Base-by-base conservation (phyloP, 208 protist genomes). In the Leishmania guyanensis region DNA sequence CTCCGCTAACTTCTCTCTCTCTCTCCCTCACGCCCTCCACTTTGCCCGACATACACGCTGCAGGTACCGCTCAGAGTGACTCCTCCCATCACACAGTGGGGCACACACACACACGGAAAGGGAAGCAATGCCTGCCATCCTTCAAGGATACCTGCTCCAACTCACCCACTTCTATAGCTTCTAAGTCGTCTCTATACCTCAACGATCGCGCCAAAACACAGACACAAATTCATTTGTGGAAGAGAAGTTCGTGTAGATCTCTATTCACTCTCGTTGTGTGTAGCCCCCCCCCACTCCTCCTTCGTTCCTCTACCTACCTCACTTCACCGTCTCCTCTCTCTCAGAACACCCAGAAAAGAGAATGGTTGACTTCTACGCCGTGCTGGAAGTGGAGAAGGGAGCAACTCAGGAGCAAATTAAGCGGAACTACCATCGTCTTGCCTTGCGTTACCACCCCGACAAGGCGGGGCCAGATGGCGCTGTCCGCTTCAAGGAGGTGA, bases 391-490 rank as follows among this genome's bases (percentile, higher is more conserved):
- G 14, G 75, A 77, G 17, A 76, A 78, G 20, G 62, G 81, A 16
- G 97, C 97, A 5, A 89, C 90, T 16, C 81, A 85, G 48, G 86
- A 94, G 46, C 90, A 97, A 53, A 98, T 98, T 60, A 96, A 96
- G 82, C 91, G 90, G 71, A 89, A 84, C 62, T 98, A 95, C 78
- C 90, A 81, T 54, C 72, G 90, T 8, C 79, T 97, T n/a, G 94
- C 96, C 6, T 83, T 96, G 53, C 80, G 87, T 69, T 91, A 94
- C 71, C 97, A 98, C 80, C 97, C 95, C 5, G 95, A 98, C 85
- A 98, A 97, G 85, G 88, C 92, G 1, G 91, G 91, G 17, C 83
- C 89, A 3, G 82, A 81, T 3, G 93, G 94, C 20, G 83, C 81
- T 20, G 95, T 91, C 46, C 84, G 87, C 68, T 98, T 98, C 81